Evolutionary conservation across 192 early-diverging fungal genomes (phyloP).

Genomic region (Backusella circina): DNA sequence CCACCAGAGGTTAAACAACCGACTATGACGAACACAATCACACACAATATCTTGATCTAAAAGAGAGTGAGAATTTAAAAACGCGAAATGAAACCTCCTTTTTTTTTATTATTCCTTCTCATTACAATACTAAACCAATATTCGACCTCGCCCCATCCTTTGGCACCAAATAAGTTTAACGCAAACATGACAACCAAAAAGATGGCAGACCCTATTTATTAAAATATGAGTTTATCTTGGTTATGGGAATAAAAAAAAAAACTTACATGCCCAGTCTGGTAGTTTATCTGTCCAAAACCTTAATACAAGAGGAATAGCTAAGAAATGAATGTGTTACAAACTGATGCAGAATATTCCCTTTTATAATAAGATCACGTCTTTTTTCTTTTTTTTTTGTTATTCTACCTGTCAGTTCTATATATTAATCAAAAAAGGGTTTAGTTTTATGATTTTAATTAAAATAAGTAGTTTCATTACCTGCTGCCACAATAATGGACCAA

Average conservation of each 20-base stretch:
- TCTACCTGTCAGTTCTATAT: conserved; percentile 7
- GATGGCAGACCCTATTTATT: conserved; percentile 36
- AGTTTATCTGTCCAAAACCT: conserved; percentile 49
- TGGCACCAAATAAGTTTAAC: conserved; percentile 61
- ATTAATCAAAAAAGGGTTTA: neutral
- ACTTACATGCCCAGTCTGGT: conserved; percentile 35
- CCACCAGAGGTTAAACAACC: conserved; percentile 66
- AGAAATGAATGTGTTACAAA: conserved; percentile 62
- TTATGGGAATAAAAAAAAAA: neutral
- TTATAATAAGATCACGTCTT: neutral
- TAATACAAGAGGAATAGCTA: conserved; percentile 75
- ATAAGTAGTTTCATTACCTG: neutral
- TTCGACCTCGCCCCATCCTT: conserved; percentile 66
- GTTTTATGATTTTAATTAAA: neutral
- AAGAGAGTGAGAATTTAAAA: neutral
- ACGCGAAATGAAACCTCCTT: too few species aligned
- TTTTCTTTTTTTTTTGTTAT: neutral
- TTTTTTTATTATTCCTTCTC: too few species aligned
- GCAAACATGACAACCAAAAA: conserved; percentile 50
- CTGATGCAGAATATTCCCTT: neutral
- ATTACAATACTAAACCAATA: conserved; percentile 62
- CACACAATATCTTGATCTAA: conserved; percentile 73
- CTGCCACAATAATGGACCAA: conserved; percentile 17
- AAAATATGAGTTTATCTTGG: neutral
- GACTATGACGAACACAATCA: conserved; percentile 76